Conservation (phyloP, 495 filamentous ascomycete genomes). For the Cercophora scortea region DNA sequence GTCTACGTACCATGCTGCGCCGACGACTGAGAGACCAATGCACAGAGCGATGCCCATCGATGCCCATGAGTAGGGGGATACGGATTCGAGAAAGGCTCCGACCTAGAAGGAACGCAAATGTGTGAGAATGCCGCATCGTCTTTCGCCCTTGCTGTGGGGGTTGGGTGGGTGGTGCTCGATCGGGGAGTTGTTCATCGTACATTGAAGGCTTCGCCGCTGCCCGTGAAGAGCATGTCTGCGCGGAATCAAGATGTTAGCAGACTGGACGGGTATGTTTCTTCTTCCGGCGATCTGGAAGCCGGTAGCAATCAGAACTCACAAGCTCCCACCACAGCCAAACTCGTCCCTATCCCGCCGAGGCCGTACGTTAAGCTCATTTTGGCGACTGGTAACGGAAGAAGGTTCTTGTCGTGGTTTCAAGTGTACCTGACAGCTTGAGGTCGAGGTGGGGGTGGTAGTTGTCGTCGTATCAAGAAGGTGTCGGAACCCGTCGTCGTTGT, state of each 20-base stretch:
- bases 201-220: slow-evolving; percentile 93
- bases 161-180: background rate
- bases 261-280: no score
- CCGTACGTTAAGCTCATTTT: slow-evolving; percentile 59
- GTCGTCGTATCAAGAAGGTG: background rate
- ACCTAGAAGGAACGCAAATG: slow-evolving; percentile 74
- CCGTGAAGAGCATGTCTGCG: slow-evolving; percentile 95
- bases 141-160: background rate
- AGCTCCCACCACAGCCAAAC: slow-evolving; percentile 74
- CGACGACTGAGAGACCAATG: slow-evolving; percentile 90
- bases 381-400: background rate
- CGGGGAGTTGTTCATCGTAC: slow-evolving; percentile 39
- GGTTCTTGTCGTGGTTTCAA: background rate
- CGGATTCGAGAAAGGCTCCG: slow-evolving; percentile 85
- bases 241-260: slow-evolving; percentile 23
- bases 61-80: slow-evolving; percentile 94
- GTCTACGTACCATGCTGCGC: slow-evolving; percentile 81
- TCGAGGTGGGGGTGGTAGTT: background rate
- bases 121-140: slow-evolving; percentile 16
- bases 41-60: slow-evolving; percentile 85
- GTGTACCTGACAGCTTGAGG: background rate
- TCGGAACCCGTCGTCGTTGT: background rate
- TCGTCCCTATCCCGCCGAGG: slow-evolving; percentile 57
- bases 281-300: no score
- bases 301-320: slow-evolving; percentile 48